Conservation (phyloP, 345 rosid genomes). For the Brassica juncea region DNA sequence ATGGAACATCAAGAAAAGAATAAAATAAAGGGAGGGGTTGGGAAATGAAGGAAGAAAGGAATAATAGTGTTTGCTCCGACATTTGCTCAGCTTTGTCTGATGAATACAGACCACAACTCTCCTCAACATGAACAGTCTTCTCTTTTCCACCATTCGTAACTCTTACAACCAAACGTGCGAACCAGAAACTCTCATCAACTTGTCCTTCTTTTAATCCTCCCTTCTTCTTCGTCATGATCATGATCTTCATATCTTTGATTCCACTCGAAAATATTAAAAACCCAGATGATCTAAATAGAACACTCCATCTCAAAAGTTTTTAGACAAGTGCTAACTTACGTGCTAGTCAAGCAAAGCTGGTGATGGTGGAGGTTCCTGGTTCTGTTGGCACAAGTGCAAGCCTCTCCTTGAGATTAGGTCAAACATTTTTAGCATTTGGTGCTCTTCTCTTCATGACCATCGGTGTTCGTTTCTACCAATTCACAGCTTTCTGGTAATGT, state of each 20-base stretch:
- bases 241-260: not conserved
- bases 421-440: constrained; percentile 70
- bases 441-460: constrained; percentile 85
- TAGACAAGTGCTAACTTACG: not conserved
- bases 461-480: constrained; percentile 83
- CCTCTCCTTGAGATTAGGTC: constrained; percentile 80
- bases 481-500: constrained; percentile 84
- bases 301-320: constrained; percentile 16
- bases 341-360: constrained; percentile 29
- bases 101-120: constrained; percentile 44
- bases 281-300: not conserved
- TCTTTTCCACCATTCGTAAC: constrained; percentile 38
- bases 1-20: not conserved
- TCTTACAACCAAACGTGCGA: constrained; percentile 35
- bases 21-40: not conserved
- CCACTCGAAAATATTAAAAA: not conserved
- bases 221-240: constrained; percentile 4
- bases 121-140: constrained; percentile 38
- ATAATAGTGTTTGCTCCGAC: constrained; percentile 30
- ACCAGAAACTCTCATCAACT: constrained; percentile 36
- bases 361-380: constrained; percentile 67
- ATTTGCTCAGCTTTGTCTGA: constrained; percentile 40
- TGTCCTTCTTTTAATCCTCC: constrained; percentile 17
- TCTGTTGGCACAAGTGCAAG: constrained; percentile 75
- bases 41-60: constrained; percentile 26